phyloP scores from a whole-genome alignment of 2,329 filamentous ascomycete species.

The Falciphora oryzae region DNA sequence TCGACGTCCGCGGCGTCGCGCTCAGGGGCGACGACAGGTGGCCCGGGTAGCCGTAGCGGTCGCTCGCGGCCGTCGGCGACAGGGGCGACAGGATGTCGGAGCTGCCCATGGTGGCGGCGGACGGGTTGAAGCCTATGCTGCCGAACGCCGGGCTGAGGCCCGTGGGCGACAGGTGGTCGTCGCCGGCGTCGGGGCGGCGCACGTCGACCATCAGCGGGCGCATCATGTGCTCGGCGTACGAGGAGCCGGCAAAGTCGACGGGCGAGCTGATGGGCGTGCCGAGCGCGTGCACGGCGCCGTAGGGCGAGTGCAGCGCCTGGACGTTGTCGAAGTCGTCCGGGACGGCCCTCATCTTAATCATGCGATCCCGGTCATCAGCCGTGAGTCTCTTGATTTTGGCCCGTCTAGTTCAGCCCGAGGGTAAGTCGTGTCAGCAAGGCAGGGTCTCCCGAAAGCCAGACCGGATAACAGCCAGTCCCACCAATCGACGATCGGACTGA shows the following conservation, averaged over 20 bases:
- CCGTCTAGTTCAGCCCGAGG: constrained; percentile 37
- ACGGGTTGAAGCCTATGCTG: constrained; percentile 57
- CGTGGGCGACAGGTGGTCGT: constrained; percentile 62
- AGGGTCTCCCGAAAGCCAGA: background rate
- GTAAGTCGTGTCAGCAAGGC: background rate
- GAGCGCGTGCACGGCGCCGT: constrained; percentile 53
- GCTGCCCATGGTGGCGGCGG: constrained; percentile 38
- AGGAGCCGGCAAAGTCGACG: constrained; percentile 40
- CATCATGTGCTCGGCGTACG: constrained; percentile 56
- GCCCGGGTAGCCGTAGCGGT: constrained; percentile 48
- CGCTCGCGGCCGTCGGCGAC: constrained; percentile 43
- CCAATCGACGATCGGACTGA: background rate
- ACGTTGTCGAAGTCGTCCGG: constrained; percentile 67
- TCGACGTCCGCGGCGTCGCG: constrained; percentile 38
- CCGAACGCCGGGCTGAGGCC: constrained; percentile 64
- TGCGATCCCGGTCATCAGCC: constrained; percentile 63
- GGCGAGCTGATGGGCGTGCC: constrained; percentile 42
- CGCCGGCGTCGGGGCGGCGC: constrained; percentile 50
- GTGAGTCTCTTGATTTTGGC: constrained; percentile 68
- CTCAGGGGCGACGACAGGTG: constrained; percentile 43
- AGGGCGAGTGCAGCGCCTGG: constrained; percentile 61
- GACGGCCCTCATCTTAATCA: constrained; percentile 67
- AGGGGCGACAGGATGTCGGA: constrained; percentile 53
- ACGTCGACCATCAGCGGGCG: constrained; percentile 65
- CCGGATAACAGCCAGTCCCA: background rate